Evolutionary conservation across 495 filamentous ascomycete genomes (phyloP), one percentile per base, ranked within the genome.

Genomic region (Penicillium paradoxum): DNA sequence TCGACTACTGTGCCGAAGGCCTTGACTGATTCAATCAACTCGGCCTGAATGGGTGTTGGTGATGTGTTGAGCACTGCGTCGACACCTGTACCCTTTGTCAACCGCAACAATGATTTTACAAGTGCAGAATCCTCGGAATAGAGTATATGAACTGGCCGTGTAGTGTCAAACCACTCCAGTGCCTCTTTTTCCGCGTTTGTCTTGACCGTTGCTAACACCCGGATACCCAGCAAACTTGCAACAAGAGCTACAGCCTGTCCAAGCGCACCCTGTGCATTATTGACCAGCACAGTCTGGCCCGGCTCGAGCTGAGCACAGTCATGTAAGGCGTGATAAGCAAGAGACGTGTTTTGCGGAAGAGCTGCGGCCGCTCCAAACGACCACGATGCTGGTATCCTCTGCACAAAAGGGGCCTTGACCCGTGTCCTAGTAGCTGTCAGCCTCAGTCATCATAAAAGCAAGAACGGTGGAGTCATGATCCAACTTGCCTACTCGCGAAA

Each of bases 51-150:
- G 10, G 74, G 67, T 2, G 66, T 64, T 1, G 72, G 70, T 0
- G 64, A 47, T 2, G 69, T 67, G 55, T 78, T 81, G 1, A 80
- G 47, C 2, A 80, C 66, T 1, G 79, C 61, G 44, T 83, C 50
- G 8, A 63, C 57, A 8, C 67, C 74, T 19, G 68, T 43, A n/a
- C 72, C 67, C n/a, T 64, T 33, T 0, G 79, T 85, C 11, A 67
- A 63, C 0, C 65, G 51, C 25, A 76, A 61, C 2, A 81, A 53
- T 10, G 68, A 72, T 25, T 70, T 51, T 0, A 63, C 50, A 51
- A 79, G 80, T 1, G 69, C 58, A 0, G 64, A 52, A 30, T 73
- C 68, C n/a, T 73, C 60, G 36, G 71, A 77, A 36, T 72, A 66
- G 13, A 37, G 15, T 6, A 37, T 37, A 37, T 37, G 34, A 37